Base-by-base conservation (phyloP, 208 protist genomes). In the Herpetomonas muscarum region DNA sequence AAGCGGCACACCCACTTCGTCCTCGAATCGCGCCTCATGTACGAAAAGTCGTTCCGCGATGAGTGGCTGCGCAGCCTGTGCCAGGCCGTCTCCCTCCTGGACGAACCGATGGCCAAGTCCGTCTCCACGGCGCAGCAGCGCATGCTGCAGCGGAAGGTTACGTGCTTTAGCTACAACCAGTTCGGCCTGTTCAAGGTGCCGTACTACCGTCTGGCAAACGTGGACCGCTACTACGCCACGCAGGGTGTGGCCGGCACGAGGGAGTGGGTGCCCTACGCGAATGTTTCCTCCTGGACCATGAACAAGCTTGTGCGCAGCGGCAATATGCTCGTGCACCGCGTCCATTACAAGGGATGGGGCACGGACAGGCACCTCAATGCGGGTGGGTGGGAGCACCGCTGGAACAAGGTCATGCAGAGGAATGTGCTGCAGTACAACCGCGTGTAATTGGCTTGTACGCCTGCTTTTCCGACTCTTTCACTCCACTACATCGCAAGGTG, bases 11-110 rank as follows among this genome's bases (percentile, higher is more conserved):
- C 76, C 21, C 80, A 92, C 55, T 92, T 92, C 54, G 85, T 93
- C 24, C 74, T 96, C 22, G 83, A 93, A 60, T 84, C 74, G 51
- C 71, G 84, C 25, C 80, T 96, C 28, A 90, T 93, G 80, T 92
- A 92, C 54, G 85, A 96, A 52, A 96, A 96, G 64, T 93, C 85
- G n/a, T 96, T 96, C 56, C 82, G 89, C 34, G 89, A 96, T 48
- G 79, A 77, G 60, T 96, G 89, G 86, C 54, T 96, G 64, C 76
- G 85, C 31, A 90, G 84, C 54, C 31, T 93, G 31, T 92, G 79
- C 51, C 75, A 87, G 61, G 89, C 84, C 25, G 49, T 90, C 52
- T 76, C 76, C 19, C 79, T 71, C 37, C 44, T 91, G 26, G 85
- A 96, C 49, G 85, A 96, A 55, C 85, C 85, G 1, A 46, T 96